Percentiles rank a stretch among this genome's conserved stretches.
Conservation (phyloP, 768 basidiomycete species). For the Rhizopogon roseolus region DNA sequence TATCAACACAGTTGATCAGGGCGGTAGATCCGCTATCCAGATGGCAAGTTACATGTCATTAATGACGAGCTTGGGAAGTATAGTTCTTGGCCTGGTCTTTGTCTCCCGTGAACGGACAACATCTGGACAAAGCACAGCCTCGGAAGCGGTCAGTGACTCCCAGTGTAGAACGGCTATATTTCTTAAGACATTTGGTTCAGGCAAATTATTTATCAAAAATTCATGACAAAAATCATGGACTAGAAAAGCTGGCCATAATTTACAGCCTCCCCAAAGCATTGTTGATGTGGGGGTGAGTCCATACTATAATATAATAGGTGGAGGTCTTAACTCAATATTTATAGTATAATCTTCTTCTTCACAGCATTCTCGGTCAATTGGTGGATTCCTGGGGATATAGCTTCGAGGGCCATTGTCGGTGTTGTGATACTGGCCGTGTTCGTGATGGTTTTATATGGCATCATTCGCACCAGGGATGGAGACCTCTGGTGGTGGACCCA, state of each 20-base stretch:
- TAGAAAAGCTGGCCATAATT: slow-evolving; percentile 47
- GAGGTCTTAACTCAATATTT: neutral
- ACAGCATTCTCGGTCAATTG: slow-evolving; percentile 22
- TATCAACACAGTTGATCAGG: slow-evolving; percentile 37
- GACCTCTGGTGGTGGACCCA: slow-evolving; percentile 14
- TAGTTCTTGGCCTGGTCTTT: slow-evolving; percentile 39
- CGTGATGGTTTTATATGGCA: slow-evolving; percentile 39
- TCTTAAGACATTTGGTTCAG: neutral
- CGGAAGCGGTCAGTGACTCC: slow-evolving; percentile 29
- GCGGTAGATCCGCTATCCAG: slow-evolving; percentile 23
- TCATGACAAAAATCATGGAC: slow-evolving; percentile 28
- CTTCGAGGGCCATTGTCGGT: slow-evolving; percentile 24
- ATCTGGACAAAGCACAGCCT: slow-evolving; percentile 23
- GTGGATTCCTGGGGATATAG: slow-evolving; percentile 6
- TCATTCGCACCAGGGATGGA: slow-evolving; percentile 25
- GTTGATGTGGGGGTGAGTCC: slow-evolving; percentile 55
- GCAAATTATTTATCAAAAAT: slow-evolving; percentile 13
- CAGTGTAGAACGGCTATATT: neutral
- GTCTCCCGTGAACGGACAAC: slow-evolving; percentile 35
- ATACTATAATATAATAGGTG: neutral
- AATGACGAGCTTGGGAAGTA: slow-evolving; percentile 35
- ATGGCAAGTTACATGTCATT: slow-evolving; percentile 42
- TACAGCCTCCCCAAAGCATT: slow-evolving; percentile 54
- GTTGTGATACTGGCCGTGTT: slow-evolving; percentile 21
- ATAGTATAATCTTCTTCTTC: slow-evolving; percentile 25